Percentiles rank a stretch among this genome's conserved stretches.
Evolutionary conservation across 768 basidiomycete genomes (phyloP).

Genomic region (Tubosaeta brunneosetosa): DNA sequence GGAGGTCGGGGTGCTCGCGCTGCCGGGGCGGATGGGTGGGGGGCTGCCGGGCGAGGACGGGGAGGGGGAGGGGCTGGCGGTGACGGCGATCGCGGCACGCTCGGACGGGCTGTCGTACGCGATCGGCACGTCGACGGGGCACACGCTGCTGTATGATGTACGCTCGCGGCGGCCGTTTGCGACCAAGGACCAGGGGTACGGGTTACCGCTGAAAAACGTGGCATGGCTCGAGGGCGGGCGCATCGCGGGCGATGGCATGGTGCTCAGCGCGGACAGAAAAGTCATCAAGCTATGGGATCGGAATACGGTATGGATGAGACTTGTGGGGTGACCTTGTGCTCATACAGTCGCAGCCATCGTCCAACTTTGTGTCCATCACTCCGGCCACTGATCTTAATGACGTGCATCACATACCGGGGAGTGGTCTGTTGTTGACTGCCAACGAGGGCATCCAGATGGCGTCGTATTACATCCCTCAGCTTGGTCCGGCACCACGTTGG

Average conservation of each 20-base stretch:
- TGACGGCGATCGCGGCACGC: constrained; percentile 83
- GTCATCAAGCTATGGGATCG: constrained; percentile 98
- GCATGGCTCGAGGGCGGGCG: constrained; percentile 86
- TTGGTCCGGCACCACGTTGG: constrained; percentile 96
- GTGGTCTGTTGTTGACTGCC: constrained; percentile 85
- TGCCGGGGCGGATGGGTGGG: constrained; percentile 52
- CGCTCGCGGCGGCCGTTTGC: constrained; percentile 80
- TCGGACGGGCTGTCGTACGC: constrained; percentile 91
- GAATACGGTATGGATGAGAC: constrained; percentile 53
- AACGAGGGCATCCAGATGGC: constrained; percentile 98
- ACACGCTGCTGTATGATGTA: constrained; percentile 92
- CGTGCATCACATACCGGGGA: constrained; percentile 83
- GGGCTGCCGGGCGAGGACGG: constrained; percentile 34
- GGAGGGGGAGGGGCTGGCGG: constrained; percentile 36
- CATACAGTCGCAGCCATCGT: constrained; percentile 54
- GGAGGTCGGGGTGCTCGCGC: constrained; percentile 60
- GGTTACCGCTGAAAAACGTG: constrained; percentile 79
- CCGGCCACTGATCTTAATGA: constrained; percentile 88
- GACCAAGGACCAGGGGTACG: constrained; percentile 95
- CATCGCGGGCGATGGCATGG: constrained; percentile 84
- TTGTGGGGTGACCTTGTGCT: neutral
- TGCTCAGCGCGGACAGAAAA: constrained; percentile 92
- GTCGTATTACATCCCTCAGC: constrained; percentile 90
- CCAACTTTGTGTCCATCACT: constrained; percentile 90
- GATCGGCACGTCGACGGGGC: constrained; percentile 91